Conservation (phyloP, 305 asterid genomes). For the Euphrasia arctica region DNA sequence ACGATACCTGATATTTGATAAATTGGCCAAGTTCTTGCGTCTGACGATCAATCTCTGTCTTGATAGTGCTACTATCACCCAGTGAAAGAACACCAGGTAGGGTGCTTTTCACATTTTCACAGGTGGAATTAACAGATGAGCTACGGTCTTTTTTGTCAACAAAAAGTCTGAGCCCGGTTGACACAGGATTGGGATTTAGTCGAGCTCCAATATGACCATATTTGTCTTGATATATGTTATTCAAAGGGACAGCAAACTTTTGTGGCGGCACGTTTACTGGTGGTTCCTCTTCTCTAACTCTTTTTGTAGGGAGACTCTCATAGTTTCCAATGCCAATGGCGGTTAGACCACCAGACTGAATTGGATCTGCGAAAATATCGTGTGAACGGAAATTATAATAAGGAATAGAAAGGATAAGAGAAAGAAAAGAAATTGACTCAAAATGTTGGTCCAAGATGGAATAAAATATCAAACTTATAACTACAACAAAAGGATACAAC, state of each 20-base stretch:
- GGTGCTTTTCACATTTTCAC: constrained; percentile 34
- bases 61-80: constrained; percentile 29
- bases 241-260: constrained; percentile 45
- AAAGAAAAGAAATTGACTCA: background rate
- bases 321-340: constrained; percentile 40
- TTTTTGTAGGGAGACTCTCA: constrained; percentile 34
- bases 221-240: constrained; percentile 40
- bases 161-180: constrained; percentile 64
- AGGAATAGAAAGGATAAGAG: constrained; percentile 10
- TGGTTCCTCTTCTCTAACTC: constrained; percentile 44
- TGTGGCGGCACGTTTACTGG: constrained; percentile 44
- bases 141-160: constrained; percentile 62
- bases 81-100: constrained; percentile 34
- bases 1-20: constrained; percentile 57
- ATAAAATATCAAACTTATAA: background rate
- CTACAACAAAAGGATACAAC: background rate
- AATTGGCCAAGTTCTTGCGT: constrained; percentile 46
- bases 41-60: constrained; percentile 54
- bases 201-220: constrained; percentile 35
- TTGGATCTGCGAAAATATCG: constrained; percentile 36
- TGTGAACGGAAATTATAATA: background rate
- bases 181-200: constrained; percentile 52
- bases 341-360: constrained; percentile 31
- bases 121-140: constrained; percentile 49
- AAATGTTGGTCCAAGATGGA: constrained; percentile 1